Percentiles rank a stretch among this genome's conserved stretches.
Evolutionary conservation across 2,329 filamentous ascomycete species (phyloP).

Genomic region (Stemphylium lycopersici): DNA sequence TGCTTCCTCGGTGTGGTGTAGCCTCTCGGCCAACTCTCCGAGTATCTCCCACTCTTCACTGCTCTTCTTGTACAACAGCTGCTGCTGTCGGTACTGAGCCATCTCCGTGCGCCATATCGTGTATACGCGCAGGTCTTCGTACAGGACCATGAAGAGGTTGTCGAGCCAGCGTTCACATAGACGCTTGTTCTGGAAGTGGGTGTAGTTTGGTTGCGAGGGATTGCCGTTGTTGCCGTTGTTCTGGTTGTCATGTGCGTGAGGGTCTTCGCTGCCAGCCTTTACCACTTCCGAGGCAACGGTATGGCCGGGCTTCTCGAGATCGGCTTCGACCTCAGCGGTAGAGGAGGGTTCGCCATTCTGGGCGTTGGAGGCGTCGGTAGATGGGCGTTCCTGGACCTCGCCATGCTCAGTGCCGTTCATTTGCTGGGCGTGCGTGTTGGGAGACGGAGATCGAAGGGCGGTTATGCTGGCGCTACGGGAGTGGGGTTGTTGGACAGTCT

Average conservation of each 20-base stretch:
- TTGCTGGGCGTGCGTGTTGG: constrained; percentile 46
- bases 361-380: constrained; percentile 33
- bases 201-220: constrained; percentile 70
- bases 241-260: constrained; percentile 24
- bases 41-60: constrained; percentile 98
- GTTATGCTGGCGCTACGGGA: constrained; percentile 81
- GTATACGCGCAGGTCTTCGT: constrained; percentile 96
- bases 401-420: constrained; percentile 44
- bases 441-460: constrained; percentile 71
- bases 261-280: constrained; percentile 74
- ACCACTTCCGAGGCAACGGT: constrained; percentile 78
- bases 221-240: constrained; percentile 62
- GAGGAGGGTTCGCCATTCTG: constrained; percentile 40
- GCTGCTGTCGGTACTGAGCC: constrained; percentile 91
- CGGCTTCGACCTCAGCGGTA: constrained; percentile 31
- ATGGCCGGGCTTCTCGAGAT: constrained; percentile 78
- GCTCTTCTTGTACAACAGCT: constrained; percentile 94
- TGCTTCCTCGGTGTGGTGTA: constrained; percentile 91
- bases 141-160: constrained; percentile 98
- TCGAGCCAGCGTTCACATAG: constrained; percentile 98
- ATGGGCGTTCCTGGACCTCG: constrained; percentile 34
- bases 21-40: constrained; percentile 85
- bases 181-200: constrained; percentile 94
- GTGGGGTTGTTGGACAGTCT: constrained; percentile 49
- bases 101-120: constrained; percentile 99